phyloP scores from a whole-genome alignment of 352 stramenopile species.

The Phytophthora gonapodyides region DNA sequence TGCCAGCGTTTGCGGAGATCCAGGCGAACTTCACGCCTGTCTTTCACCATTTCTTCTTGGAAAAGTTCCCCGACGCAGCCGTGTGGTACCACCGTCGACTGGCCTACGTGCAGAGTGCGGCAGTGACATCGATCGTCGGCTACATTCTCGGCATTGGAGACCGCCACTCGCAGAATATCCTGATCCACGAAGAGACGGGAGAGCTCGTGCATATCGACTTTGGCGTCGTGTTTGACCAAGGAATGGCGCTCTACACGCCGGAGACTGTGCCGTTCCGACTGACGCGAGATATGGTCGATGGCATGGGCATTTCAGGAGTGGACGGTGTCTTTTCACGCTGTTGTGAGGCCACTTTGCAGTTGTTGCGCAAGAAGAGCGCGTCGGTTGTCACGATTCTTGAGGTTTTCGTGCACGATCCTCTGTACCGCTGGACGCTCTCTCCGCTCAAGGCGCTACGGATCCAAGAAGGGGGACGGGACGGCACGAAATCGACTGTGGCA shows the following conservation, averaged over 20 bases:
- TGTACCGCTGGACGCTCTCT: conserved; percentile 98
- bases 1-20: conserved; percentile 89
- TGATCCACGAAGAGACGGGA: conserved; percentile 97
- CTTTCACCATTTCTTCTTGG: conserved; percentile 98
- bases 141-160: conserved; percentile 98
- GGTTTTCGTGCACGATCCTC: conserved; percentile 98
- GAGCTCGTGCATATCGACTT: conserved; percentile 99
- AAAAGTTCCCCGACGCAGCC: conserved; percentile 95
- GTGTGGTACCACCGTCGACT: conserved; percentile 95
- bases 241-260: conserved; percentile 92
- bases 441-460: conserved; percentile 88
- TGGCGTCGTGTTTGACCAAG: conserved; percentile 99
- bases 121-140: conserved; percentile 97
- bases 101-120: conserved; percentile 95
- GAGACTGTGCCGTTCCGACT: conserved; percentile 99
- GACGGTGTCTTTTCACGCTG: conserved; percentile 96
- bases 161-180: conserved; percentile 98
- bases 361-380: conserved; percentile 93
- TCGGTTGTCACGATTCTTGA: conserved; percentile 98
- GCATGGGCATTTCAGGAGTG: conserved; percentile 96
- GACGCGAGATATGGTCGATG: conserved; percentile 98
- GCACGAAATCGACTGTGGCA: conserved; percentile 13
- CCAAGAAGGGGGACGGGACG: conserved; percentile 52
- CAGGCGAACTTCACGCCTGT: conserved; percentile 96
- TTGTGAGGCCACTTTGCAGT: conserved; percentile 93